Conservation (phyloP, 768 basidiomycete species). For the Pleurotus giganteus region DNA sequence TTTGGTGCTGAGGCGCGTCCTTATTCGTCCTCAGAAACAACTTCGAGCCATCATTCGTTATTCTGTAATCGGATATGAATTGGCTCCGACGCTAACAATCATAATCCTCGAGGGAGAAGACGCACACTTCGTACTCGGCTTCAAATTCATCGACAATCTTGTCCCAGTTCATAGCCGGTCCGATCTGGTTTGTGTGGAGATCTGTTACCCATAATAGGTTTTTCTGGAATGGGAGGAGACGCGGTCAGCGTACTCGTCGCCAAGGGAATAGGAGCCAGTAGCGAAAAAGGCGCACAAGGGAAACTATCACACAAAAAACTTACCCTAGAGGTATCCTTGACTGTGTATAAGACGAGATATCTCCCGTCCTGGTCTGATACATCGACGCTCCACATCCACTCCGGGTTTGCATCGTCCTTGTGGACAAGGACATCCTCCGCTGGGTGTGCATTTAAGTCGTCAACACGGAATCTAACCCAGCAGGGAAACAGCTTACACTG, state of each 20-base stretch:
- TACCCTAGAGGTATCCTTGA: slow-evolving; percentile 65
- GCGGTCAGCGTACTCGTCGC: neutral
- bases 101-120: slow-evolving; percentile 7
- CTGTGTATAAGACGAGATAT: slow-evolving; percentile 54
- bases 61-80: slow-evolving; percentile 33
- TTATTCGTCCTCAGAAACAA: slow-evolving; percentile 68
- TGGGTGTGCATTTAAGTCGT: slow-evolving; percentile 20
- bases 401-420: slow-evolving; percentile 60
- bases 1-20: slow-evolving; percentile 63
- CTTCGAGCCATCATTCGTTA: slow-evolving; percentile 60
- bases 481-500: slow-evolving; percentile 47
- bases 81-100: neutral
- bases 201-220: slow-evolving; percentile 75
- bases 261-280: no score
- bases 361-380: slow-evolving; percentile 60
- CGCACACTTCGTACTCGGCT: slow-evolving; percentile 64
- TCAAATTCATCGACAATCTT: slow-evolving; percentile 71
- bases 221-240: slow-evolving; percentile 42
- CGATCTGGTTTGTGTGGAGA: slow-evolving; percentile 56
- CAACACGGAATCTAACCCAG: neutral
- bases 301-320: slow-evolving; percentile 16
- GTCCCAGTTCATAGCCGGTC: slow-evolving; percentile 66
- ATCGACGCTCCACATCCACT: slow-evolving; percentile 59
- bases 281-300: no score
- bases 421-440: slow-evolving; percentile 69